Conservation (phyloP, 495 filamentous ascomycete species). For the Tuber magnatum region DNA sequence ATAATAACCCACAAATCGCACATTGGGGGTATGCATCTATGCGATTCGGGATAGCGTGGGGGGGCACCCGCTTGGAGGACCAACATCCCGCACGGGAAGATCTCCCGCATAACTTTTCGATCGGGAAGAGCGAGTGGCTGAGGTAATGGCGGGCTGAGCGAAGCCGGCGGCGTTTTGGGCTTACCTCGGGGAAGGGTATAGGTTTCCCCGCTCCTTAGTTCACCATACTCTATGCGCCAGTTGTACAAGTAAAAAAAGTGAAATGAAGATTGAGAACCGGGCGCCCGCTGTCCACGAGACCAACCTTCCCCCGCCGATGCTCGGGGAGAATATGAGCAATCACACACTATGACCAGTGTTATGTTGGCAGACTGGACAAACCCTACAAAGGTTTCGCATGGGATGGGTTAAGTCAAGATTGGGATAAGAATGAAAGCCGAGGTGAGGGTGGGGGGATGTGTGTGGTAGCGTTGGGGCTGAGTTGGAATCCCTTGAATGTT, state of each 20-base stretch:
- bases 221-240: not conserved
- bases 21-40: not conserved
- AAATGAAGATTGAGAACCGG: not conserved
- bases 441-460: not conserved
- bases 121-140: not conserved
- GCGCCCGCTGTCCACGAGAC: not conserved
- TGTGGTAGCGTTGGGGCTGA: not conserved
- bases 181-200: not conserved
- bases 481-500: not conserved
- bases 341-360: not conserved
- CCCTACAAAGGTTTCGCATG: not conserved
- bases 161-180: not conserved
- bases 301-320: not conserved
- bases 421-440: not conserved
- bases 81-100: not conserved
- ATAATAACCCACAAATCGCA: not conserved
- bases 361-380: not conserved
- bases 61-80: not conserved
- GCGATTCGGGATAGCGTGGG: not conserved
- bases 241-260: not conserved
- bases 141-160: not conserved
- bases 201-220: not conserved
- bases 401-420: not conserved
- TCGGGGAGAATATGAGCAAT: not conserved
- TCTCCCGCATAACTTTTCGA: not conserved